A percentile compares a stretch with the other conserved stretches of the same genome.
Evolutionary conservation across 2,329 filamentous ascomycete genomes (phyloP).

Genomic region (Monilinia vaccinii-corymbosi): DNA sequence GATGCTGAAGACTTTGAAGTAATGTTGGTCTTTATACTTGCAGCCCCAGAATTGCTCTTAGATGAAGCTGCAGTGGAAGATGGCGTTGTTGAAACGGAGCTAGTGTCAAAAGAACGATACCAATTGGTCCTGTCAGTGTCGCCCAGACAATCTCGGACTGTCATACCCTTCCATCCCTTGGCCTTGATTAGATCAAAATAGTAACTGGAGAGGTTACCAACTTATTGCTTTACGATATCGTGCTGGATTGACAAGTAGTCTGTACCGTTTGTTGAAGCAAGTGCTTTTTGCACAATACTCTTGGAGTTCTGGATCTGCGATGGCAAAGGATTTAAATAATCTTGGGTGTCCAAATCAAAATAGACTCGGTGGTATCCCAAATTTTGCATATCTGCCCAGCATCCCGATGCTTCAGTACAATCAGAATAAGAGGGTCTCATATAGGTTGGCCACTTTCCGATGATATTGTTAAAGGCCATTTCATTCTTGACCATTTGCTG

Average conservation of each 20-base stretch:
- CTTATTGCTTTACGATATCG: constrained; percentile 30
- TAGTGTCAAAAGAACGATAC: constrained; percentile 29
- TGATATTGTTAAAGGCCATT: constrained; percentile 44
- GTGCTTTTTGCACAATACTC: constrained; percentile 33
- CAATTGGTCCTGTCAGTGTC: constrained; percentile 33
- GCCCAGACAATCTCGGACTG: constrained; percentile 37
- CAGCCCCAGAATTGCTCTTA: not conserved
- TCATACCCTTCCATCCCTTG: constrained; percentile 33
- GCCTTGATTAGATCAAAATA: constrained; percentile 27
- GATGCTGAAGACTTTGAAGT: not conserved
- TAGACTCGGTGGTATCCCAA: constrained; percentile 39
- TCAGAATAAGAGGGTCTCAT: constrained; percentile 36
- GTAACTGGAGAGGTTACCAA: constrained; percentile 25
- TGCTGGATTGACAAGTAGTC: constrained; percentile 36
- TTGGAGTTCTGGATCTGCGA: constrained; percentile 37
- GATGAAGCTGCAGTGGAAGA: not conserved
- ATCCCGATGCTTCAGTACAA: constrained; percentile 30
- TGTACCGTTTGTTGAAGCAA: constrained; percentile 24
- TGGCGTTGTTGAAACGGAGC: not conserved
- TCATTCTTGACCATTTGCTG: constrained; percentile 43
- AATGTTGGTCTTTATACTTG: not conserved
- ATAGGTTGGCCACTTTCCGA: constrained; percentile 45
- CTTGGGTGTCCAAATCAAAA: constrained; percentile 41
- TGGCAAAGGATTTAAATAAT: constrained; percentile 37
- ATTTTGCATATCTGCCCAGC: constrained; percentile 27